Evolutionary conservation across 805 yeast genomes (phyloP).

Genomic region (Candida silvicultrix): DNA sequence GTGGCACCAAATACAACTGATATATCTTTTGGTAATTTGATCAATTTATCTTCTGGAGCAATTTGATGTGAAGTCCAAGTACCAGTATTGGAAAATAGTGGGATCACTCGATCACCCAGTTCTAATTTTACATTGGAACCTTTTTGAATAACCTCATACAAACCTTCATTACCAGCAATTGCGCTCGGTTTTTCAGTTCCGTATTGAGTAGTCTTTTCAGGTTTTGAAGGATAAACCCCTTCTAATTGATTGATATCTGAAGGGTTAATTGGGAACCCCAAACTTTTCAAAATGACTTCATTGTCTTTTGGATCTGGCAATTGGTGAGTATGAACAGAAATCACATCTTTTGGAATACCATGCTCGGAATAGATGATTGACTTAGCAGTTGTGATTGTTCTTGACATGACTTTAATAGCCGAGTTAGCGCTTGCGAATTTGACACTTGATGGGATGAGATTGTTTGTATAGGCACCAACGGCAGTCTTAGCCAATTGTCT

Average conservation of each 20-base stretch:
- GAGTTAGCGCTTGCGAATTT: background rate
- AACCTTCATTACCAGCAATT: constrained; percentile 92
- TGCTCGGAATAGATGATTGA: constrained; percentile 64
- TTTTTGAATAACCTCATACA: constrained; percentile 73
- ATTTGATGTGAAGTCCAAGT: constrained; percentile 88
- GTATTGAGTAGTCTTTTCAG: constrained; percentile 44
- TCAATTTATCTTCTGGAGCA: constrained; percentile 44
- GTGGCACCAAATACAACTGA: constrained; percentile 72
- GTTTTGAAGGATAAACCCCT: constrained; percentile 81
- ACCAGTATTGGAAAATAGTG: constrained; percentile 72
- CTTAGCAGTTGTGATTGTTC: constrained; percentile 37
- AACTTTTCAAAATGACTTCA: constrained; percentile 54
- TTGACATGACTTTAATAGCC: background rate
- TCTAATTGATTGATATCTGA: constrained; percentile 81
- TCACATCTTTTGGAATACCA: constrained; percentile 58
- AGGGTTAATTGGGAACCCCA: constrained; percentile 87
- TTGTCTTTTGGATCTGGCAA: constrained; percentile 39
- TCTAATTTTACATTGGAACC: constrained; percentile 49
- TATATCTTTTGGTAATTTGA: constrained; percentile 46
- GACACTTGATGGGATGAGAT: background rate
- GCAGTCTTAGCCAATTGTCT: background rate
- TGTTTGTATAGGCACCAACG: background rate
- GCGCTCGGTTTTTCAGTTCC: constrained; percentile 65
- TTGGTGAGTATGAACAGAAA: constrained; percentile 44
- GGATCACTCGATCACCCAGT: constrained; percentile 86